A percentile compares a stretch with the other conserved stretches of the same genome.
Evolutionary conservation across 2,329 filamentous ascomycete genomes (phyloP).

Genomic region (Cordyceps militaris): DNA sequence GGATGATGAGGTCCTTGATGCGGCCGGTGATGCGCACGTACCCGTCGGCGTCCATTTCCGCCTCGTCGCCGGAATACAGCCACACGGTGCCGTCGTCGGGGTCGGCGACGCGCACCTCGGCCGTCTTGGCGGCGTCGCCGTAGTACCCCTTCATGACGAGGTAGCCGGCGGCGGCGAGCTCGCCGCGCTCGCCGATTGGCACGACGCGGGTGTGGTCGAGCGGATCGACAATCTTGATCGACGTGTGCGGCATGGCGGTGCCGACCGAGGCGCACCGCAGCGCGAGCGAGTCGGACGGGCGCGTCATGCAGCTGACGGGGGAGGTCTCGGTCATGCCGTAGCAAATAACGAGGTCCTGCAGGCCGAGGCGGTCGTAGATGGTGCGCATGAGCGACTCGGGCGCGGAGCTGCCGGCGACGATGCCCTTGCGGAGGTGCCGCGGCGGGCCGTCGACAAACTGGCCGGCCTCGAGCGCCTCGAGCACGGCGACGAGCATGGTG

Average conservation of each 20-base stretch:
- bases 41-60: constrained; percentile 71
- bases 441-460: constrained; percentile 14
- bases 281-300: constrained; percentile 64
- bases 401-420: constrained; percentile 81
- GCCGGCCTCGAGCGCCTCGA: constrained; percentile 61
- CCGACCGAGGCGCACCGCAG: constrained; percentile 74
- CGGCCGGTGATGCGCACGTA: constrained; percentile 84
- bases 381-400: constrained; percentile 74
- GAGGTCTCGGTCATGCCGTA: constrained; percentile 95
- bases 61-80: constrained; percentile 94
- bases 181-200: constrained; percentile 61
- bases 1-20: constrained; percentile 93
- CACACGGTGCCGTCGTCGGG: constrained; percentile 54
- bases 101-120: constrained; percentile 51
- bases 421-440: constrained; percentile 67
- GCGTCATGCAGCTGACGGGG: constrained; percentile 75
- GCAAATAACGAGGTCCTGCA: constrained; percentile 82
- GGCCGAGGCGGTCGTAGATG: constrained; percentile 65
- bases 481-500: constrained; percentile 87
- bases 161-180: constrained; percentile 79
- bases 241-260: constrained; percentile 73
- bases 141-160: constrained; percentile 89
- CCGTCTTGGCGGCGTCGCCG: constrained; percentile 62
- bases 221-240: constrained; percentile 67
- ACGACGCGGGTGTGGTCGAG: constrained; percentile 51